Conservation (phyloP, 2,329 filamentous ascomycete genomes). For the Aulographum hederae region DNA sequence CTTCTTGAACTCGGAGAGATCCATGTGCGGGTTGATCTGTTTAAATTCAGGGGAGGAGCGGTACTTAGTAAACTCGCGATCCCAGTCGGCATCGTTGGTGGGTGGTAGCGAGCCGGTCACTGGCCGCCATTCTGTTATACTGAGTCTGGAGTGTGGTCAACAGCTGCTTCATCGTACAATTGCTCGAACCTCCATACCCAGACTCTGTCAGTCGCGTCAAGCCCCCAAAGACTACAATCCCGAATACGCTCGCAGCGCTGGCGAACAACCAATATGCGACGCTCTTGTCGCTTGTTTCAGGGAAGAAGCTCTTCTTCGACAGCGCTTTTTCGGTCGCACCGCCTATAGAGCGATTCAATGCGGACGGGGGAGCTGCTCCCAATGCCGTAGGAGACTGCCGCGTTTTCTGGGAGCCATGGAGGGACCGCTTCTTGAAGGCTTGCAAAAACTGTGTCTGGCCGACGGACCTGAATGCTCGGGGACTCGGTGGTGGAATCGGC, state of each 20-base stretch:
- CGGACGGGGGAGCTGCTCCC: not conserved
- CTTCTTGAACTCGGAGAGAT: constrained; percentile 82
- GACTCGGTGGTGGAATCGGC: not conserved
- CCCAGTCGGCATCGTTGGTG: constrained; percentile 63
- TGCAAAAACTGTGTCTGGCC: not conserved
- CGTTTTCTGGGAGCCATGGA: not conserved
- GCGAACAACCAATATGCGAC: constrained; percentile 88
- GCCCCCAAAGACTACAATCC: constrained; percentile 89
- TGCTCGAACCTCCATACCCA: constrained; percentile 60
- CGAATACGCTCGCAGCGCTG: constrained; percentile 85
- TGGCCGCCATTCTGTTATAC: constrained; percentile 97
- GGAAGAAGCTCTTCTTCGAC: not conserved
- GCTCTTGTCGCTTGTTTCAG: constrained; percentile 45
- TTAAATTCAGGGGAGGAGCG: constrained; percentile 82
- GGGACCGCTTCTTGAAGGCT: not conserved
- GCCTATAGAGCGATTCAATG: not conserved
- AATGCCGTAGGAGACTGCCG: not conserved
- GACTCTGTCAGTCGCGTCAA: constrained; percentile 90
- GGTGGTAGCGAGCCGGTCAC: constrained; percentile 86
- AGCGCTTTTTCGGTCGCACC: not conserved
- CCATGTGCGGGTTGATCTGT: constrained; percentile 85
- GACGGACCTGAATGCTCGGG: not conserved
- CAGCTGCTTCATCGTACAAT: not conserved
- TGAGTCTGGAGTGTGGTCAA: constrained; percentile 41
- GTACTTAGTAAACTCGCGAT: constrained; percentile 86